phyloP scores from a whole-genome alignment of 257 asterid species.

The Nicotiana attenuata region DNA sequence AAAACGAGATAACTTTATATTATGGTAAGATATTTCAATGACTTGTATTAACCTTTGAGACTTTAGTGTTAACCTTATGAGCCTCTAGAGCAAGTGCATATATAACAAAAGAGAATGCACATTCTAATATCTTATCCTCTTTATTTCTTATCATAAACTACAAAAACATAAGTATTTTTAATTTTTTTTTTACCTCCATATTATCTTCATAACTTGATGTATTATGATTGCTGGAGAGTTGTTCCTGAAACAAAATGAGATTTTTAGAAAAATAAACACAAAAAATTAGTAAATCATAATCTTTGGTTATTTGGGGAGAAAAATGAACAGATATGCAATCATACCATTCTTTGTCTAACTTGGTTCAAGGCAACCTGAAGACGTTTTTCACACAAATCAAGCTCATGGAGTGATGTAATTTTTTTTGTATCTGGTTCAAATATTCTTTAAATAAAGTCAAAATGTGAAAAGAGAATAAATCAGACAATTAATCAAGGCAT shows the following conservation, averaged over 20 bases:
- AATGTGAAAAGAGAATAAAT: background rate
- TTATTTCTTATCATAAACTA: too few species aligned
- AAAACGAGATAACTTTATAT: too few species aligned
- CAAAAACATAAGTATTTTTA: too few species aligned
- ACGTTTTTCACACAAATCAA: conserved; percentile 10
- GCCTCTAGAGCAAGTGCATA: too few species aligned
- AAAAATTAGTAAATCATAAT: background rate
- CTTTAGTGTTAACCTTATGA: too few species aligned
- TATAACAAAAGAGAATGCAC: too few species aligned
- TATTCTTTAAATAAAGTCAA: conserved; percentile 10
- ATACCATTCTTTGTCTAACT: conserved; percentile 12
- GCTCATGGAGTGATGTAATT: conserved; percentile 1
- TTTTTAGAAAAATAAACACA: too few species aligned
- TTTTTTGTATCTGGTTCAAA: conserved; percentile 5
- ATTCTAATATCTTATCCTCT: too few species aligned
- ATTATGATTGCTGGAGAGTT: background rate
- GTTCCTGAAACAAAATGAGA: background rate
- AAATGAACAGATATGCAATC: background rate
- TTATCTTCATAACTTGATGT: background rate
- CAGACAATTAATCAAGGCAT: too few species aligned
- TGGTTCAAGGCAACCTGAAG: conserved; percentile 5
- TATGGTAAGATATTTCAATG: too few species aligned
- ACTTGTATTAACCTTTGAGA: too few species aligned
- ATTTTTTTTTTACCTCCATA: background rate
- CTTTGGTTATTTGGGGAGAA: background rate